phyloP scores from a whole-genome alignment of 805 yeast genomes.

The Brettanomyces sp. region DNA sequence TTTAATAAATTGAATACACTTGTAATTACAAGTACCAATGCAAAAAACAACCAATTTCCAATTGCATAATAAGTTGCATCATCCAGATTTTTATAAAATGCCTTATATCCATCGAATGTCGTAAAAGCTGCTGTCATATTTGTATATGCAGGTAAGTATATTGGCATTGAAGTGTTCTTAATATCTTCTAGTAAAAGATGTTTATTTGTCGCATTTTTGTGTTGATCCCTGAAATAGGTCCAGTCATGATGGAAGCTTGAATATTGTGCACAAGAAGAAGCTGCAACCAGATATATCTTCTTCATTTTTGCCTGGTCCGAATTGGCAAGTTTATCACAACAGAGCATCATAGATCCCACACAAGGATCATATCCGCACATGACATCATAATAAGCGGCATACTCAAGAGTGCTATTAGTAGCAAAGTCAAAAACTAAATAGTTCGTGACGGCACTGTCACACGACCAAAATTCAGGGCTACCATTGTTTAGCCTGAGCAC shows the following conservation, averaged over 20 bases:
- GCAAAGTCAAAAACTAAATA: slow-evolving; percentile 7
- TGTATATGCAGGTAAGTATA: slow-evolving; percentile 10
- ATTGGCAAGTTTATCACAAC: background rate
- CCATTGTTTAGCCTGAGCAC: slow-evolving; percentile 1
- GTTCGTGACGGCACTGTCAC: slow-evolving; percentile 5
- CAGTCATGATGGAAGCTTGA: slow-evolving; percentile 10
- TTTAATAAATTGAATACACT: slow-evolving; percentile 25
- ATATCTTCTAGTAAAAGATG: background rate
- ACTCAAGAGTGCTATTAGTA: background rate
- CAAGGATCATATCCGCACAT: slow-evolving; percentile 5
- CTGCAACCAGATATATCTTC: background rate
- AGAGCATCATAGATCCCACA: slow-evolving; percentile 3
- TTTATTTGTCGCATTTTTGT: slow-evolving; percentile 22
- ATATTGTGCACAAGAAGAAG: slow-evolving; percentile 1
- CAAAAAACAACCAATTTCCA: slow-evolving; percentile 30
- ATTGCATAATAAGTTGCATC: slow-evolving; percentile 25
- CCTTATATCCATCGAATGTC: slow-evolving; percentile 6
- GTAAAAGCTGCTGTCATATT: slow-evolving; percentile 5
- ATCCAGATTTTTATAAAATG: slow-evolving; percentile 17
- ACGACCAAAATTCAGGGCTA: slow-evolving; percentile 9
- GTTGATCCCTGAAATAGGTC: slow-evolving; percentile 14
- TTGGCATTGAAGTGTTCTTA: slow-evolving; percentile 6
- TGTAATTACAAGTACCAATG: slow-evolving; percentile 28
- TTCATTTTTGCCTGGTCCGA: background rate
- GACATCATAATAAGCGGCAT: slow-evolving; percentile 3